Evolutionary conservation across 768 basidiomycete species (phyloP).

Genomic region (Leccinellum albellum): DNA sequence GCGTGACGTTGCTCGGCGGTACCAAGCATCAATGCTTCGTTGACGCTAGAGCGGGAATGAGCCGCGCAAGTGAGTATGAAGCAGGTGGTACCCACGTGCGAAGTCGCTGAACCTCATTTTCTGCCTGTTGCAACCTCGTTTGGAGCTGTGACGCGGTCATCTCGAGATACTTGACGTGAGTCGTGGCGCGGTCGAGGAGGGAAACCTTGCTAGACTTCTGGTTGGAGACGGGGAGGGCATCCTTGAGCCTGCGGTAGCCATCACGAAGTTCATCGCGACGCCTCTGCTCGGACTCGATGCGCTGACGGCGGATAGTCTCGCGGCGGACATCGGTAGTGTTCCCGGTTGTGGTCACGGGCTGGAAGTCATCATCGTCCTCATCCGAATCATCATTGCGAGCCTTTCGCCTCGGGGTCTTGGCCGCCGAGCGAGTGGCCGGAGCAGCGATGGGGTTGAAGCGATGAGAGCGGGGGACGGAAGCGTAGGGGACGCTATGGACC

Average conservation of each 20-base stretch:
- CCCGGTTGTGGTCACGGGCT: conserved; percentile 43
- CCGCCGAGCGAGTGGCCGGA: conserved; percentile 49
- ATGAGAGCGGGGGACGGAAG: conserved; percentile 68
- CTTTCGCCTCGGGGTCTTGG: conserved; percentile 47
- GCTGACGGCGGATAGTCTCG: conserved; percentile 87
- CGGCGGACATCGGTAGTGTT: conserved; percentile 67
- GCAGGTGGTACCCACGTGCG: conserved; percentile 42
- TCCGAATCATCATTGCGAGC: conserved; percentile 64
- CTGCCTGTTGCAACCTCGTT: conserved; percentile 71
- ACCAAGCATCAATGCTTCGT: conserved; percentile 86
- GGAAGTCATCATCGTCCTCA: conserved; percentile 74
- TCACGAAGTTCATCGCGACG: conserved; percentile 91
- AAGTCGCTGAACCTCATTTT: conserved; percentile 76
- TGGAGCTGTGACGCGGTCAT: conserved; percentile 72
- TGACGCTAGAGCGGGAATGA: conserved; percentile 45
- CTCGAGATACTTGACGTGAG: conserved; percentile 85
- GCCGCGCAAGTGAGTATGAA: background rate
- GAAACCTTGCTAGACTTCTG: conserved; percentile 93
- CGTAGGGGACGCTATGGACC: conserved; percentile 47
- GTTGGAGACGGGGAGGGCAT: conserved; percentile 83
- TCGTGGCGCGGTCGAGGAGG: conserved; percentile 82
- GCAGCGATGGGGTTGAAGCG: conserved; percentile 72
- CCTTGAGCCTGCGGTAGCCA: conserved; percentile 87
- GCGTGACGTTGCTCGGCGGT: conserved; percentile 72
- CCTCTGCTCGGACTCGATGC: conserved; percentile 91